phyloP scores from a whole-genome alignment of 2,329 filamentous ascomycete genomes.

The Exophiala sp. region DNA sequence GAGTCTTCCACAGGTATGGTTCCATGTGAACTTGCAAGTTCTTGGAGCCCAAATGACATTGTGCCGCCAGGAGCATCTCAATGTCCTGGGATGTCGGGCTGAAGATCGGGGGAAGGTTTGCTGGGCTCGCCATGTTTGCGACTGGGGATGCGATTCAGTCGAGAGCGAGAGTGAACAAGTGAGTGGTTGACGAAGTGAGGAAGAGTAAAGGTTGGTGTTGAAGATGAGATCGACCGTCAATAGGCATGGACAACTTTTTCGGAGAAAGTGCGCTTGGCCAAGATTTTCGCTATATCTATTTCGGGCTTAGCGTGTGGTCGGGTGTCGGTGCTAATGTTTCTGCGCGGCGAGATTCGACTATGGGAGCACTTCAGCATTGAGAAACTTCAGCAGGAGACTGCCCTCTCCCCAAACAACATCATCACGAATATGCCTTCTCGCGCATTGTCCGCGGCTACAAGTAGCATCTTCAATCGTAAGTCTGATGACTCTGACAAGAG shows the following conservation, averaged over 20 bases:
- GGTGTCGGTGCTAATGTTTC: constrained; percentile 17
- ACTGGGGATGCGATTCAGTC: constrained; percentile 49
- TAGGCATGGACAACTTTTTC: background rate
- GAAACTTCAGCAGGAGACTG: constrained; percentile 8
- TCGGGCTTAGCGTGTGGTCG: background rate
- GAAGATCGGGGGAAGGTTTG: constrained; percentile 91
- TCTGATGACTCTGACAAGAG: background rate
- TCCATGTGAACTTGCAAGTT: constrained; percentile 99
- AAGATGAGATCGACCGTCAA: constrained; percentile 18
- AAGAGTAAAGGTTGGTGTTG: constrained; percentile 32
- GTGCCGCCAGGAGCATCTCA: constrained; percentile 97
- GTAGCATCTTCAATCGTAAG: constrained; percentile 25
- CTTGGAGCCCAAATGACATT: constrained; percentile 96
- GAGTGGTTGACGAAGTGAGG: constrained; percentile 32
- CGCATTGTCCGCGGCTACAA: constrained; percentile 9
- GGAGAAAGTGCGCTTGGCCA: background rate
- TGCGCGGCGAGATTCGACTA: constrained; percentile 6
- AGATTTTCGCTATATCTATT: background rate
- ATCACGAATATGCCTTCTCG: constrained; percentile 24
- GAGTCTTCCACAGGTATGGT: constrained; percentile 99
- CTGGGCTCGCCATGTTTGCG: constrained; percentile 63
- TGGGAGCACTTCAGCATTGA: constrained; percentile 1
- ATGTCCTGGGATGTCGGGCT: constrained; percentile 98
- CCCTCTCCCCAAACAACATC: constrained; percentile 2
- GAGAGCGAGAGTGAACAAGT: constrained; percentile 45